Base-by-base conservation (phyloP, 2,329 filamentous ascomycete species). In the Hymenoscyphus scutula region DNA sequence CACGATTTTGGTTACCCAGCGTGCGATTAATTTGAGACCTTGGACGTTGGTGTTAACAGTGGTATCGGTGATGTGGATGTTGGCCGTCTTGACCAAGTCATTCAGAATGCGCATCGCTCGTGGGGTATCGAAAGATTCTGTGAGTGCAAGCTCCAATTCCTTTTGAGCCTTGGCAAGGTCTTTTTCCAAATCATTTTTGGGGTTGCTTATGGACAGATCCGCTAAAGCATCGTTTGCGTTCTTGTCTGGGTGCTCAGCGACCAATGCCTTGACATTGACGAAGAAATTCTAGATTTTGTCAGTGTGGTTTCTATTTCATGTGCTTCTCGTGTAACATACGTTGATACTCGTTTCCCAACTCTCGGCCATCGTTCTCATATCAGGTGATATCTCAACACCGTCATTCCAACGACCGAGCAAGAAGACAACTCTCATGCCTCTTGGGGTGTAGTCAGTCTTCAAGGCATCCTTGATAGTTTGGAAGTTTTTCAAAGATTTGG, bases 401-500 rank as follows among this genome's bases (percentile, higher is more conserved):
- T 97, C 91, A 69, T 91, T 91, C 93, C 94, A 98, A 56, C 86
- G 86, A 53, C 93, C 92, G 69, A 96, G 84, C 54, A 98, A 77
- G 77, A 97, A 97, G 17, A 95, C 89, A 59, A 96, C 89, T 54
- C 94, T 85, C 78, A 97, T 82, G 61, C 87, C 87, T 64, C 94
- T 83, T 0, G 92, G 82, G 0, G 91, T 95, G 81, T 91, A 97
- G 11, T 77, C 81, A 1, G 79, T 82, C 11, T 77, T 77, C 7
- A 98, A 78, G 0, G 93, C 92, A 74, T 96, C 90, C 32, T 91
- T 84, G 65, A 98, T 96, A 0, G 94, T 97, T 48, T 92, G 92
- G 76, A 97, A 97, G 76, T 97, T 98, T 80, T 98, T 97, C 62
- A 98, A 78, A 17, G 88, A 92, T 76, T 98, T 98, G 62, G 89